phyloP scores from a whole-genome alignment of 2,329 filamentous ascomycete species.

The Ceratocystis destructans region DNA sequence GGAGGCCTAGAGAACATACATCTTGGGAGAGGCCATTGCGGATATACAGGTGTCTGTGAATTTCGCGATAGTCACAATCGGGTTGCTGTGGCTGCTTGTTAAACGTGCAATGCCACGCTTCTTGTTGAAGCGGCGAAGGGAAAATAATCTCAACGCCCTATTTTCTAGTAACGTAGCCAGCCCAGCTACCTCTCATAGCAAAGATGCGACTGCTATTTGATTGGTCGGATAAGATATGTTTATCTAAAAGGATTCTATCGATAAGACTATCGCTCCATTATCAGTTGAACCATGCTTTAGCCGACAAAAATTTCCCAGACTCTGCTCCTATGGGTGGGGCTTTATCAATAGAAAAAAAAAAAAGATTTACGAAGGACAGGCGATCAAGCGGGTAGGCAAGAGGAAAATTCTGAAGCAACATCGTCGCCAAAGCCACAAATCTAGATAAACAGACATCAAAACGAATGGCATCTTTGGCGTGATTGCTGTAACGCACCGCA shows the following conservation, averaged over 20 bases:
- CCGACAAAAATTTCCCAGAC: conserved; percentile 19
- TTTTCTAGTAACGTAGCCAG: background rate
- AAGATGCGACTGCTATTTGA: conserved; percentile 15
- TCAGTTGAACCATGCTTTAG: conserved; percentile 18
- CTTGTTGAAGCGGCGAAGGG: background rate
- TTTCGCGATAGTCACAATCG: background rate
- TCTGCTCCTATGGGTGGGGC: conserved; percentile 15
- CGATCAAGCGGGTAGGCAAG: background rate
- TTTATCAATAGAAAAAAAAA: background rate
- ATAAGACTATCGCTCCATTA: conserved; percentile 16
- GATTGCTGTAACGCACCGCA: background rate
- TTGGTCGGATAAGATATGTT: conserved; percentile 18
- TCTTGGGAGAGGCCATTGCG: conserved; percentile 14
- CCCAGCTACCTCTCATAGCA: conserved; percentile 4
- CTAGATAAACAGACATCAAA: background rate
- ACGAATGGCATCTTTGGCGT: background rate
- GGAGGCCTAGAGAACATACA: background rate
- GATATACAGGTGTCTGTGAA: background rate
- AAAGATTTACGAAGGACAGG: background rate
- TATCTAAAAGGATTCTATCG: background rate
- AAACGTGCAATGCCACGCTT: background rate
- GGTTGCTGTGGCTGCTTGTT: background rate
- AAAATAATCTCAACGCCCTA: background rate
- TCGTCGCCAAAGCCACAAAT: background rate
- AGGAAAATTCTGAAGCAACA: conserved; percentile 1